Percentiles rank a stretch among this genome's conserved stretches.
phyloP scores from a whole-genome alignment of 2,329 filamentous ascomycete genomes.

The Neopestalotiopsis rosae region DNA sequence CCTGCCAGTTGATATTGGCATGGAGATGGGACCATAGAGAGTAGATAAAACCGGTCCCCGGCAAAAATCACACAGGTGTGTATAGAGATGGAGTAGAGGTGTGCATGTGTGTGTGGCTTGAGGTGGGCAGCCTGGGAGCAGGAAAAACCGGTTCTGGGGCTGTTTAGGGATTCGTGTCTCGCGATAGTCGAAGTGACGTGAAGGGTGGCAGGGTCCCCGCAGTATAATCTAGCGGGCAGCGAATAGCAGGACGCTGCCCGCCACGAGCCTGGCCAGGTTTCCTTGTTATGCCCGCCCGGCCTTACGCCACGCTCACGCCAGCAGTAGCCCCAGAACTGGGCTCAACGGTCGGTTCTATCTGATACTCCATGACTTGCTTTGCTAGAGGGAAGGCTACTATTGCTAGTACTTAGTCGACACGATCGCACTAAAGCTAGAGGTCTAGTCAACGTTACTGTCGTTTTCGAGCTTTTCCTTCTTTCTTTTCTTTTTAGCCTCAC shows the following conservation, averaged over 20 bases:
- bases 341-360: background rate
- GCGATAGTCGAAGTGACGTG: constrained; percentile 14
- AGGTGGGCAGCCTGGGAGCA: constrained; percentile 8
- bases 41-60: too few relatives aligned
- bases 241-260: constrained; percentile 4
- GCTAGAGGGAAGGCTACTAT: background rate
- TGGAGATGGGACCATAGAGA: background rate
- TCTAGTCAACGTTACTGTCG: background rate
- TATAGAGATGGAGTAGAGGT: too few relatives aligned
- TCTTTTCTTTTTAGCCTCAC: constrained; percentile 5
- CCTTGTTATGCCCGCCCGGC: background rate
- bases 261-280: background rate
- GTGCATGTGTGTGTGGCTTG: constrained; percentile 30
- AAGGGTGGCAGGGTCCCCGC: constrained; percentile 16
- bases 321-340: background rate
- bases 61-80: too few relatives aligned
- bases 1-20: constrained; percentile 24
- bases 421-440: background rate
- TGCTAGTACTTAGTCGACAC: background rate
- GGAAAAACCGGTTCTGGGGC: constrained; percentile 32
- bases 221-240: background rate
- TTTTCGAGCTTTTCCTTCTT: background rate
- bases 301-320: constrained; percentile 2
- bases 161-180: constrained; percentile 12
- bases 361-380: background rate